A percentile compares a stretch with the other conserved stretches of the same genome.
These are phyloP conservation scores for Sugiyamaella americana DNA, from an alignment of 805 yeast genomes.

Conservation along the genomic window DNA sequence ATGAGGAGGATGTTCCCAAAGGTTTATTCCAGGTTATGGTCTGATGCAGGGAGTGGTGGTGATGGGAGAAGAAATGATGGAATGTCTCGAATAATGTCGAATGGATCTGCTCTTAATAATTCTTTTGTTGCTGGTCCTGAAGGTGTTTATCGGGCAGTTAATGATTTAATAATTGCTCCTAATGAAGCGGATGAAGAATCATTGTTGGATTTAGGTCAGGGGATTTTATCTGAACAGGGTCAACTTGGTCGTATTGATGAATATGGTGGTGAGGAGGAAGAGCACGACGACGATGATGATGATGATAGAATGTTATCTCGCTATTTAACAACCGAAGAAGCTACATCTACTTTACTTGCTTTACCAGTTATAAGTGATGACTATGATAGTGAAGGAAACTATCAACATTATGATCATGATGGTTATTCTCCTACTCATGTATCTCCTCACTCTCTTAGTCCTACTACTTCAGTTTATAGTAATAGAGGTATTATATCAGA, in stretches of 20 bases:
- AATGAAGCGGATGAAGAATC: not conserved
- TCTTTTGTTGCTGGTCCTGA: not conserved
- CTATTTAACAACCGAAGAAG: not conserved
- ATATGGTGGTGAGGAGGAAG: not conserved
- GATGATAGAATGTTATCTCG: not conserved
- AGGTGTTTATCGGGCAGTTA: not conserved
- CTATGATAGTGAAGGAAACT: too few relatives aligned
- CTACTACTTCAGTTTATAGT: not conserved
- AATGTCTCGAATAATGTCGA: not conserved
- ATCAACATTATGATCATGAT: not conserved
- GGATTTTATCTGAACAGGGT: too few relatives aligned
- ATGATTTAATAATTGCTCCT: not conserved
- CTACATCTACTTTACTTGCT: not conserved
- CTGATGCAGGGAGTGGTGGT: not conserved
- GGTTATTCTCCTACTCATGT: too few relatives aligned
- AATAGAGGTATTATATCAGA: not conserved
- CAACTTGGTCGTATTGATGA: too few relatives aligned
- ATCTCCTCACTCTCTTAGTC: not conserved
- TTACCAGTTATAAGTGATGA: not conserved
- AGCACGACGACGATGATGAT: not conserved
- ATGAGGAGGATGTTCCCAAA: slow-evolving; percentile 11
- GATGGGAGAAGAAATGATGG: not conserved
- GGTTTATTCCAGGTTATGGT: slow-evolving; percentile 3
- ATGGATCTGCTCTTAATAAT: not conserved
- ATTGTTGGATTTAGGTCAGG: too few relatives aligned